Base-by-base conservation (phyloP, 805 yeast species). In the Teunomyces cretensis region DNA sequence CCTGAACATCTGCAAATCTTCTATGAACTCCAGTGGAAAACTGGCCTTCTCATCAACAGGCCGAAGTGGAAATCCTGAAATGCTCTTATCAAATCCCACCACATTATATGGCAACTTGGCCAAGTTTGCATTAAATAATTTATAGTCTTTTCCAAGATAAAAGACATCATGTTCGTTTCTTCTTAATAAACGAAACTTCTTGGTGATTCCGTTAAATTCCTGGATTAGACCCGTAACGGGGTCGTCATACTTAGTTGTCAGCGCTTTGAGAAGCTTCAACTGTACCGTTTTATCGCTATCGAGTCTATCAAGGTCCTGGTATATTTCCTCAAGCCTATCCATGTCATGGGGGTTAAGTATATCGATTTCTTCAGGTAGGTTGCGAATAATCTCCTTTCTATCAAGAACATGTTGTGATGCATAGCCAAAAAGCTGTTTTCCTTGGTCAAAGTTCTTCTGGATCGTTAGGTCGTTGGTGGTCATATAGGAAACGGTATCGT, bases 211-310 rank as follows among this genome's bases (percentile, higher is more conserved):
- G 55, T 69, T 68, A 41, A 64, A 61, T 35, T 64, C 67, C 45
- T 68, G 70, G 22, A 61, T 43, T 17, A 66, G 46, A 13, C 57
- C 52, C 15, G 56, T 54, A 12, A 66, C 48, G 12, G 64, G 67
- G 45, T 65, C 70, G 31, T 60, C 62, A 41, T 67, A 62, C 35
- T 64, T 65, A n/a, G 60, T 55, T 13, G 63, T 50, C 41, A 62
- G 64, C 30, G 65, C 53, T 49, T 64, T 62, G 48, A 58, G 65
- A 50, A 68, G 68, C 50, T 70, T 70, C 38, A 56, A 48, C 43
- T 70, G 75, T 24, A 71, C 64, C 2, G 65, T 53, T 43, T 58
- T 61, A 52, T 72, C 77, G 16, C 58, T 50, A 42, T 72, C 77
- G 33, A 72, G 53, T 41, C 62, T 55, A 16, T 53, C 47, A 45